Evolutionary conservation across 352 stramenopile species (phyloP), one percentile per base, ranked within the genome.

Genomic region (Pythium rishiriense): DNA sequence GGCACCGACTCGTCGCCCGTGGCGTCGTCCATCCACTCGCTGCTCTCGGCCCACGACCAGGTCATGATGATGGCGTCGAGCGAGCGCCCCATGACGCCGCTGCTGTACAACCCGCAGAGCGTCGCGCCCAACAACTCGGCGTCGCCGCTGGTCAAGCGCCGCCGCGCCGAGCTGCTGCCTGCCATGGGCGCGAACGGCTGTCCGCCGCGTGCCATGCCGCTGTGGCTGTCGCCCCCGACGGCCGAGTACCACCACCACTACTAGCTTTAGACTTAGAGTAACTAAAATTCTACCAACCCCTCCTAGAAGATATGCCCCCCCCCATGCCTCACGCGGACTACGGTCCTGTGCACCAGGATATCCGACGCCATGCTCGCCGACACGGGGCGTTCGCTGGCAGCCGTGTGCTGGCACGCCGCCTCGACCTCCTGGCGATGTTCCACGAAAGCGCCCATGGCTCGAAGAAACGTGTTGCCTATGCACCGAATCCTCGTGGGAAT

Each of bases 171-270:
- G 53, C 1, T 54, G 37, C 26, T 59, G 29, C 37, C 54, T n/a
- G 28, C 46, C 25, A 4, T 48, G 29, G n/a, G n/a, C n/a, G 19
- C 41, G 9, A 14, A 7, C 11, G 17, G 35, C 0, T 62, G 53
- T 29, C 62, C 62, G 19, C 62, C 62, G 19, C 62, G 62, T 5
- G 46, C 52, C 33, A 58, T 63, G 62, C 54, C 62, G 24, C 46
- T 69, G 25, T 69, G 62, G 62, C 47, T 63, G 25, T 64, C 62
- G 33, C 62, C 62, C 3, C 54, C 62, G 8, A 46, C 31, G 24
- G 58, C 41, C 17, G n/a, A 31, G 3, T 26, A 25, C 22, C 49
- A 66, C 10, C 39, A 66, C n/a, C n/a, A n/a, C n/a, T n/a, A n/a
- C n/a, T n/a, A n/a, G n/a, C n/a, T n/a, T n/a, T 64, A 64, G 49